These are phyloP conservation scores for Lodderomyces orthopsilosis DNA, from an alignment of 1,139 yeast genomes.

Conservation along the genomic window DNA sequence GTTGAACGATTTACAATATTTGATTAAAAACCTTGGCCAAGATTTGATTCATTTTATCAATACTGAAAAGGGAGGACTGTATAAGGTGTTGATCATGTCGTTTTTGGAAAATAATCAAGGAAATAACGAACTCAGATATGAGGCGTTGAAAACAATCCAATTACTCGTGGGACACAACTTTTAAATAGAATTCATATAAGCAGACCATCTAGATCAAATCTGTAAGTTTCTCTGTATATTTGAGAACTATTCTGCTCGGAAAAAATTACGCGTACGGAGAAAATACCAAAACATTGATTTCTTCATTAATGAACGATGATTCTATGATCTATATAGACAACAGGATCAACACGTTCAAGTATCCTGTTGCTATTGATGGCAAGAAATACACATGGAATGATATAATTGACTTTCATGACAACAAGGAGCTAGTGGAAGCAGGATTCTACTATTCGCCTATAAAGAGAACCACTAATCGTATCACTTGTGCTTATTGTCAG, in stretches of 20 bases:
- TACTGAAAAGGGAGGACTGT: slow-evolving; percentile 53
- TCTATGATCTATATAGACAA: slow-evolving; percentile 19
- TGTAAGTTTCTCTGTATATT: too few relatives aligned
- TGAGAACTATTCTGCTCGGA: too few relatives aligned
- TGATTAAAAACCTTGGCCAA: slow-evolving; percentile 42
- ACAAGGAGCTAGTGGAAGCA: slow-evolving; percentile 39
- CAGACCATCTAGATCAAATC: too few relatives aligned
- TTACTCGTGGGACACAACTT: slow-evolving; percentile 72
- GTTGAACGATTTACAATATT: slow-evolving; percentile 53
- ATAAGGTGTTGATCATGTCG: slow-evolving; percentile 76
- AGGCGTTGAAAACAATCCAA: slow-evolving; percentile 93
- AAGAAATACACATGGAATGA: slow-evolving; percentile 16
- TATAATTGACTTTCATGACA: slow-evolving; percentile 8
- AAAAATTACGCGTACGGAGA: slow-evolving; percentile 1
- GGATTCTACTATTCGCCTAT: slow-evolving; percentile 75
- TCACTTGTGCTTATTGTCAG: slow-evolving; percentile 62
- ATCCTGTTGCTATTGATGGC: slow-evolving; percentile 13
- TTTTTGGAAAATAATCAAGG: slow-evolving; percentile 66
- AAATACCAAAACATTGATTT: slow-evolving; percentile 23
- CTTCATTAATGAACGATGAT: slow-evolving; percentile 23
- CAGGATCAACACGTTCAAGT: slow-evolving; percentile 17
- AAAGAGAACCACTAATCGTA: slow-evolving; percentile 41
- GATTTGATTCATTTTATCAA: slow-evolving; percentile 76
- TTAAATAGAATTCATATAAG: slow-evolving; percentile 15
- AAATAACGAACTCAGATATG: slow-evolving; percentile 87